Conservation (phyloP, 805 yeast species). For the Spathaspora sp. region DNA sequence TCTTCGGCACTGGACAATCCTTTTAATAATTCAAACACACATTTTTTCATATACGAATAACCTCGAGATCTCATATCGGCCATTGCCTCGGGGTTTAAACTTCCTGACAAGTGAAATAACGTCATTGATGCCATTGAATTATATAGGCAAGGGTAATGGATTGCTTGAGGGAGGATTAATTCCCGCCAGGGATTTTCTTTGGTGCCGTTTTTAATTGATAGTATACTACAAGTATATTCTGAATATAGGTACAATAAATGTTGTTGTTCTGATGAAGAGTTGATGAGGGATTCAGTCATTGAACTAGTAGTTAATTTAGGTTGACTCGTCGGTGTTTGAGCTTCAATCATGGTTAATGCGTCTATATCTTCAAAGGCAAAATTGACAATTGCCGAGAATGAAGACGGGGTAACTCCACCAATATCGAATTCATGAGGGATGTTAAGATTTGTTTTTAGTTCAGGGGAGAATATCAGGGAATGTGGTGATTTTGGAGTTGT, state of each 20-base stretch:
- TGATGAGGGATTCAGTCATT: slow-evolving; percentile 9
- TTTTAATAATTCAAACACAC: slow-evolving; percentile 56
- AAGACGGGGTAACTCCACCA: slow-evolving; percentile 11
- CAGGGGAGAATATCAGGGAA: neutral
- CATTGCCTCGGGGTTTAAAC: slow-evolving; percentile 35
- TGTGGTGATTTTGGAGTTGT: neutral
- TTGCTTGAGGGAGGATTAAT: slow-evolving; percentile 52
- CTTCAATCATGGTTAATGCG: slow-evolving; percentile 13
- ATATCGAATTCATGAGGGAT: slow-evolving; percentile 13
- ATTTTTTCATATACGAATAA: slow-evolving; percentile 53
- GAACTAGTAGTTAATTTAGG: slow-evolving; percentile 10
- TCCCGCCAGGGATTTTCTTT: slow-evolving; percentile 68
- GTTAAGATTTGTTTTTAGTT: slow-evolving; percentile 1
- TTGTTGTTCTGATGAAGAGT: slow-evolving; percentile 28
- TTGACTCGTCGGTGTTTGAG: neutral
- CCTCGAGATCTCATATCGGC: slow-evolving; percentile 48
- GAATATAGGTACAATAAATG: slow-evolving; percentile 34
- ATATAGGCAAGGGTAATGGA: slow-evolving; percentile 52
- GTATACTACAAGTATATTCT: slow-evolving; percentile 39
- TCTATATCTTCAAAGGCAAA: neutral
- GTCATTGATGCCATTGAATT: slow-evolving; percentile 68
- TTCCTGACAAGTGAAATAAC: slow-evolving; percentile 49
- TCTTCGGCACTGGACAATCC: slow-evolving; percentile 39
- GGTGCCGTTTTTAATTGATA: slow-evolving; percentile 64
- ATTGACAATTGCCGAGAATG: slow-evolving; percentile 7